Base-by-base conservation (phyloP, 176 grass and related monocot genomes). In the Rhynchospora pubera region DNA sequence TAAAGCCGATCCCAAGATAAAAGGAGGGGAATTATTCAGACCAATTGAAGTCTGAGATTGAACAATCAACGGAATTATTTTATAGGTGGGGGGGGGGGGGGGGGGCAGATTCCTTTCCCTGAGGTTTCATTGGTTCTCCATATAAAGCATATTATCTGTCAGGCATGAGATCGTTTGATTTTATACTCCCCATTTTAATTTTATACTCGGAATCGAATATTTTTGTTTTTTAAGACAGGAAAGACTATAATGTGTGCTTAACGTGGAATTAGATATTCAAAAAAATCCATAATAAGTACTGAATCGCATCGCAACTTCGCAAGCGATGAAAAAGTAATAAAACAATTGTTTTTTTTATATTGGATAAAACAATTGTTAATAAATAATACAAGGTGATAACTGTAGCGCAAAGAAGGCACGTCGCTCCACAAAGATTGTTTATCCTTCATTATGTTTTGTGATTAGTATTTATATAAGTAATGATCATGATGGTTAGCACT, bases 81-180 rank as follows among this genome's bases (percentile, higher is more conserved):
- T 43, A 63, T 21, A 42, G 16, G n/a, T n/a, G n/a, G n/a, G n/a
- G n/a, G n/a, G n/a, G n/a, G n/a, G n/a, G n/a, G n/a, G n/a, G 46
- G 57, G 78, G 78, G 63, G 57, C 57, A 63, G 57, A 62, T 80
- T 80, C 78, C 18, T 80, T 46, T 80, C 32, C 78, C 56, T 18
- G 19, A 15, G 32, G 57, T 63, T 16, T 57, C 0, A 63, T 63
- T 80, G 56, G 32, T 61, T 57, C 19, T 80, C 12, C 30, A 11
- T 46, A 80, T n/a, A 32, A 18, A 80, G 57, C 56, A 80, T 46
- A 80, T 45, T 80, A 80, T 57, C 56, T 80, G 32, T 26, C 22
- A 22, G 56, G 57, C 78, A 80, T 80, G 55, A 80, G 19, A 80
- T 80, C 18, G 21, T 43, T 63, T 63, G 43, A 5, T 69, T 39